Evolutionary conservation across 2,329 filamentous ascomycete genomes (phyloP).

Genomic region (Cryphonectria nitschkei): DNA sequence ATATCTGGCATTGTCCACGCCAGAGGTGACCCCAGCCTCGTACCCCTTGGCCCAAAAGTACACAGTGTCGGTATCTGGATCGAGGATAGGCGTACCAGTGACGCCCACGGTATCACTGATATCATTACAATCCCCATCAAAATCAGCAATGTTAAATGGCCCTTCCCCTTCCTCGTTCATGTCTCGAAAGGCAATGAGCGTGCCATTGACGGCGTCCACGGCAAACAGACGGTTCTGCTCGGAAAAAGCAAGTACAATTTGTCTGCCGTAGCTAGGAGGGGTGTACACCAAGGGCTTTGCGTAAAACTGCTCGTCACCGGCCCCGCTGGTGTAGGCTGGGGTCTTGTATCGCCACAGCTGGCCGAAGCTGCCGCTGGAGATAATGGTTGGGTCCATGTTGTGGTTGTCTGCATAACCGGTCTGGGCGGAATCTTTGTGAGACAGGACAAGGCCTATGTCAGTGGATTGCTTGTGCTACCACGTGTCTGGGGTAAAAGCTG

Average conservation of each 20-base stretch:
- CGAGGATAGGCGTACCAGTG: conserved; percentile 51
- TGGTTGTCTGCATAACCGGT: conserved; percentile 41
- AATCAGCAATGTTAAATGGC: conserved; percentile 53
- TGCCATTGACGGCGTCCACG: conserved; percentile 57
- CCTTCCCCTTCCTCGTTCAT: conserved; percentile 37
- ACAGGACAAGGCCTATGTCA: neutral
- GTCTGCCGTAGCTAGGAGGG: conserved; percentile 43
- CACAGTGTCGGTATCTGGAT: conserved; percentile 48
- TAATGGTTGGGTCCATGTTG: conserved; percentile 44
- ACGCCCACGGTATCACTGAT: conserved; percentile 51
- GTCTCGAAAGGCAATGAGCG: conserved; percentile 48
- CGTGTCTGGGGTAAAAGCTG: neutral
- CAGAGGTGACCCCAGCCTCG: conserved; percentile 13
- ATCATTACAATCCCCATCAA: conserved; percentile 51
- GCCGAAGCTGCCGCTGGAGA: conserved; percentile 40
- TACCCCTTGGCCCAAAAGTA: conserved; percentile 31
- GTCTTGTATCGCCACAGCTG: conserved; percentile 31
- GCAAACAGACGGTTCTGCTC: conserved; percentile 64
- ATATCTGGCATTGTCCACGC: conserved; percentile 20
- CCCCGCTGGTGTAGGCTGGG: conserved; percentile 9
- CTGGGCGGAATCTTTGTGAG: conserved; percentile 30
- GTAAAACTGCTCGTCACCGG: conserved; percentile 43
- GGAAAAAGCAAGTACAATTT: conserved; percentile 58
- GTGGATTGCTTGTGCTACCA: neutral
- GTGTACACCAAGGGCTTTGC: conserved; percentile 56